Percentiles rank a stretch among this genome's conserved stretches.
Conservation (phyloP, 1,139 yeast genomes). For the Saccharomycopsis hybrid region DNA sequence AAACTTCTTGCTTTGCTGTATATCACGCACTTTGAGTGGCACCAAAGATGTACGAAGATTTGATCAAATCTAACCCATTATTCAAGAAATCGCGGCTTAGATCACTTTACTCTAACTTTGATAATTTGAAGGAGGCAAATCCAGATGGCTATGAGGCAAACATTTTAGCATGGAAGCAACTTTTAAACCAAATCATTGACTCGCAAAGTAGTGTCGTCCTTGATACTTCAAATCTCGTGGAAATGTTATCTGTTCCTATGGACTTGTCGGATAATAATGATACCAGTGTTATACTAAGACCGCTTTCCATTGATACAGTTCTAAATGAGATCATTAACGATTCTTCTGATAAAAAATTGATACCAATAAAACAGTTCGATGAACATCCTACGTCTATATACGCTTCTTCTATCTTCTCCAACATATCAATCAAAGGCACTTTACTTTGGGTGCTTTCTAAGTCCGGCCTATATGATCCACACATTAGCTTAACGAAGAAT, state of each 20-base stretch:
- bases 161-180: constrained; percentile 49
- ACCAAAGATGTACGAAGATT: constrained; percentile 11
- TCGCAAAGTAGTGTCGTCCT: constrained; percentile 23
- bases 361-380: constrained; percentile 27
- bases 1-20: too few species aligned
- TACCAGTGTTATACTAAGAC: constrained; percentile 22
- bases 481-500: constrained; percentile 6
- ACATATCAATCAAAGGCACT: constrained; percentile 12
- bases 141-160: constrained; percentile 70
- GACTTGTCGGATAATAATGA: background rate
- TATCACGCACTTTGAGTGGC: too few species aligned
- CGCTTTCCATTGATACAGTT: constrained; percentile 26
- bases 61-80: constrained; percentile 21
- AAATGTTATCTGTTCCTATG: constrained; percentile 24
- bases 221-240: constrained; percentile 26
- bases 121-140: constrained; percentile 43
- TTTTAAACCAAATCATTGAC: constrained; percentile 28
- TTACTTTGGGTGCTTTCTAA: constrained; percentile 13
- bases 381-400: constrained; percentile 22
- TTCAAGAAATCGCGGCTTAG: constrained; percentile 47
- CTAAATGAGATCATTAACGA: constrained; percentile 29
- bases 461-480: constrained; percentile 12
- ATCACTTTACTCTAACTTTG: constrained; percentile 60
- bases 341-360: constrained; percentile 22
- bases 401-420: constrained; percentile 7